Conservation (phyloP, 345 rosid genomes). For the Hevea brasiliensis region DNA sequence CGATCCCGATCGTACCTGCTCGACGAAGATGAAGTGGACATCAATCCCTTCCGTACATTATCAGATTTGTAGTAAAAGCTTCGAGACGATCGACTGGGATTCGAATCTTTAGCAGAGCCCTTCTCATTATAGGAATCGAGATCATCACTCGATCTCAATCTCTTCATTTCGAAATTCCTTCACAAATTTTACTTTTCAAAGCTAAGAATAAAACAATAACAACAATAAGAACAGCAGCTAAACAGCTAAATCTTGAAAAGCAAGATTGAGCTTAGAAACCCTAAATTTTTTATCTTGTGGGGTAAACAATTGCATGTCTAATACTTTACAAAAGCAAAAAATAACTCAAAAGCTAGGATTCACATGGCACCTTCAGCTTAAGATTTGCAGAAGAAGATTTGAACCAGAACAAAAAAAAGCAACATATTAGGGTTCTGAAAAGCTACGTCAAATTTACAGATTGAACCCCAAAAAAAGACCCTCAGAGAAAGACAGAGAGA, state of each 20-base stretch:
- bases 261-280: constrained; percentile 10
- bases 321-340: neutral
- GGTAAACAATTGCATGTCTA: neutral
- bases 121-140: constrained; percentile 59
- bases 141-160: constrained; percentile 83
- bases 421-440: neutral
- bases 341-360: neutral
- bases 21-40: constrained; percentile 48
- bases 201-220: neutral
- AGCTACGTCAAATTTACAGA: neutral
- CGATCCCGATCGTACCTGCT: constrained; percentile 69
- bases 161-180: constrained; percentile 48
- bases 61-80: constrained; percentile 54
- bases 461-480: neutral
- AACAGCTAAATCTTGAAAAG: neutral
- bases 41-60: constrained; percentile 49
- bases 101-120: constrained; percentile 42
- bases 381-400: no score
- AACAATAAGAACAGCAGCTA: neutral
- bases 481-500: neutral
- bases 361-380: neutral
- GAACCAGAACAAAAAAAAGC: neutral
- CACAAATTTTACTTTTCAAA: neutral
- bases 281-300: neutral
- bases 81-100: constrained; percentile 54